These are phyloP conservation scores for Daedalea quercina DNA, from an alignment of 768 basidiomycete genomes.

Conservation along the genomic window DNA sequence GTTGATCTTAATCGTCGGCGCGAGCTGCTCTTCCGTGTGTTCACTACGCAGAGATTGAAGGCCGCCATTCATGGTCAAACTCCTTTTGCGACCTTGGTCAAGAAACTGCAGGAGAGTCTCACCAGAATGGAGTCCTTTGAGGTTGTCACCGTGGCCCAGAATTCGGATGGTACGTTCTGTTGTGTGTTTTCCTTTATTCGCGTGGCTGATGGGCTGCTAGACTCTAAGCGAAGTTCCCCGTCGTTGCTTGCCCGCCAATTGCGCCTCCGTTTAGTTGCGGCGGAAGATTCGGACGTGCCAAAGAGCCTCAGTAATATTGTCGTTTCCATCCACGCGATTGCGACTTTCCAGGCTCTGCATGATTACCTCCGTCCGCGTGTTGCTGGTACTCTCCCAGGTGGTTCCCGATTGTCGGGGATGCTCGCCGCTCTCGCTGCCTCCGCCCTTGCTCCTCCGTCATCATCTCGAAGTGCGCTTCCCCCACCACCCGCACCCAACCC, in stretches of 20 bases:
- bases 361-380: conserved; percentile 93
- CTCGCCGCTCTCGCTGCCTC: conserved; percentile 83
- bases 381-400: conserved; percentile 56
- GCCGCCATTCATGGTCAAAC: conserved; percentile 39
- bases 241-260: conserved; percentile 90
- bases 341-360: conserved; percentile 94
- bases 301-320: conserved; percentile 84
- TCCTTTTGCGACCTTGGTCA: conserved; percentile 75
- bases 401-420: conserved; percentile 76
- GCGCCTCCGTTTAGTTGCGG: conserved; percentile 82
- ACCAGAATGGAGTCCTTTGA: conserved; percentile 96
- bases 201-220: conserved; percentile 28
- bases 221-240: conserved; percentile 87
- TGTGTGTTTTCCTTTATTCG: conserved; percentile 1
- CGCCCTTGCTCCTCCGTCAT: conserved; percentile 51
- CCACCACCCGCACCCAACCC: conserved; percentile 26
- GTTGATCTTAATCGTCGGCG: conserved; percentile 63
- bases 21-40: conserved; percentile 73
- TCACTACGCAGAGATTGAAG: conserved; percentile 50
- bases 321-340: conserved; percentile 96
- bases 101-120: conserved; percentile 92
- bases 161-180: conserved; percentile 59
- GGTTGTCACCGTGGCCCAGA: conserved; percentile 83
- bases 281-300: conserved; percentile 85
- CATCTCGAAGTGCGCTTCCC: conserved; percentile 23